These are phyloP conservation scores for Filosporella fistucella DNA, from an alignment of 495 filamentous ascomycete species.

Conservation along the genomic window DNA sequence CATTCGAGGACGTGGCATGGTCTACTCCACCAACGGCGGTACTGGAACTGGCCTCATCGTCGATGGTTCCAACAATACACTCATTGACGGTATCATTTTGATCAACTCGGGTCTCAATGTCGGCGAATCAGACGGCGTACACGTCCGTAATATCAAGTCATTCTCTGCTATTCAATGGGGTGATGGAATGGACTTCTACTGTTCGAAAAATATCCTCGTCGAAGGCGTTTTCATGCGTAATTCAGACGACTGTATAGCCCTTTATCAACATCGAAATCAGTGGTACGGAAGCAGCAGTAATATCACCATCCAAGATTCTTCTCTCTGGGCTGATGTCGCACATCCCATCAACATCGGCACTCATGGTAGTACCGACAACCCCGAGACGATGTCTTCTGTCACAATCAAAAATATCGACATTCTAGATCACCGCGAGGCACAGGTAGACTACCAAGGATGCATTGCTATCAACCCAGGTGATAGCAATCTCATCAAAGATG, in stretches of 20 bases:
- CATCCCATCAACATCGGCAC: slow-evolving; percentile 20
- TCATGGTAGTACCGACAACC: slow-evolving; percentile 13
- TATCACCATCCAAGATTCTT: slow-evolving; percentile 9
- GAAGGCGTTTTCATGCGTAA: slow-evolving; percentile 10
- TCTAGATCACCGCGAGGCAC: slow-evolving; percentile 11
- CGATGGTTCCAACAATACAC: too few relatives aligned
- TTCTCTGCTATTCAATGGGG: neutral
- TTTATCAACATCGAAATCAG: slow-evolving; percentile 6
- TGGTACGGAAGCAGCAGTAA: slow-evolving; percentile 12
- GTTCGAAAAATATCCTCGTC: neutral
- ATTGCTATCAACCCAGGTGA: slow-evolving; percentile 16
- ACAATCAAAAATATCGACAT: slow-evolving; percentile 17
- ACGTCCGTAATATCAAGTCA: neutral
- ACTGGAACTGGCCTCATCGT: too few relatives aligned
- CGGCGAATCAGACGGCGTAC: neutral
- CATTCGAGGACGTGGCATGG: too few relatives aligned
- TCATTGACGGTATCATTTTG: too few relatives aligned
- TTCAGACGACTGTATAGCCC: slow-evolving; percentile 6
- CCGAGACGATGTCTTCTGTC: slow-evolving; percentile 13
- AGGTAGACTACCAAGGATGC: slow-evolving; percentile 14
- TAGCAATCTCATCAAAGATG: slow-evolving; percentile 10
- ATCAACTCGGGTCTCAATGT: too few relatives aligned
- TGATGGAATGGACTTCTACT: slow-evolving; percentile 12
- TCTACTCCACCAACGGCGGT: too few relatives aligned
- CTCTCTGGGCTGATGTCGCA: slow-evolving; percentile 10